Percentiles rank a stretch among this genome's conserved stretches.
These are phyloP conservation scores for Colletotrichum nymphaeae DNA, from an alignment of 2,329 filamentous ascomycete genomes.

Conservation along the genomic window DNA sequence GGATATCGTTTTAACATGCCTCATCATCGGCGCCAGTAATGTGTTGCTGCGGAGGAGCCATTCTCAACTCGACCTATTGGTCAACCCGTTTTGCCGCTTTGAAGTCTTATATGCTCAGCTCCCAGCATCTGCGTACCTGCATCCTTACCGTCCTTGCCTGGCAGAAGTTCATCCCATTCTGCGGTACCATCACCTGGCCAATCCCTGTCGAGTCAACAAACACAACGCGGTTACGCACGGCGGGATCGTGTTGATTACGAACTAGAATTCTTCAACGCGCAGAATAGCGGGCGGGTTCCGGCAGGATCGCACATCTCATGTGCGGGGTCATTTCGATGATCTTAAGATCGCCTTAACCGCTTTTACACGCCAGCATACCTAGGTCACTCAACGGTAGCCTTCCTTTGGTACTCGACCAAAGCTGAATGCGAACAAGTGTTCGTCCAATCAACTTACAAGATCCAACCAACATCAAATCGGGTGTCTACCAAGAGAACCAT, in stretches of 20 bases:
- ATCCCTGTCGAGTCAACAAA: neutral
- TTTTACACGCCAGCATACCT: neutral
- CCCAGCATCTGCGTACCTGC: neutral
- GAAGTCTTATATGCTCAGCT: neutral
- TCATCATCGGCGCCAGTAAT: neutral
- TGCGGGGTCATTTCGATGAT: neutral
- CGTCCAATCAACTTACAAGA: neutral
- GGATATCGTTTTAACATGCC: neutral
- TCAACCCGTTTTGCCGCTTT: neutral
- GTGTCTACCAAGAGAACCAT: neutral
- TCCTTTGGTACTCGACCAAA: neutral
- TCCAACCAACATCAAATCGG: neutral
- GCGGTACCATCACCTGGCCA: neutral
- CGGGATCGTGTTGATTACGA: too few species aligned
- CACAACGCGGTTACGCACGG: neutral
- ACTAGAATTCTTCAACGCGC: too few species aligned
- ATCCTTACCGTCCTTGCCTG: neutral
- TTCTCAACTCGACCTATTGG: neutral
- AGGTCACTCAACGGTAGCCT: neutral
- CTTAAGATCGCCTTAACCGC: neutral
- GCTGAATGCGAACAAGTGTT: neutral
- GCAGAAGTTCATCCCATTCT: conserved; percentile 25
- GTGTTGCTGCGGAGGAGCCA: conserved; percentile 1
- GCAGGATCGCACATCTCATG: neutral
- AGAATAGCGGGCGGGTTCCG: too few species aligned